Conservation (phyloP, 2,329 filamentous ascomycete genomes). For the Fusarium pseudograminearum region DNA sequence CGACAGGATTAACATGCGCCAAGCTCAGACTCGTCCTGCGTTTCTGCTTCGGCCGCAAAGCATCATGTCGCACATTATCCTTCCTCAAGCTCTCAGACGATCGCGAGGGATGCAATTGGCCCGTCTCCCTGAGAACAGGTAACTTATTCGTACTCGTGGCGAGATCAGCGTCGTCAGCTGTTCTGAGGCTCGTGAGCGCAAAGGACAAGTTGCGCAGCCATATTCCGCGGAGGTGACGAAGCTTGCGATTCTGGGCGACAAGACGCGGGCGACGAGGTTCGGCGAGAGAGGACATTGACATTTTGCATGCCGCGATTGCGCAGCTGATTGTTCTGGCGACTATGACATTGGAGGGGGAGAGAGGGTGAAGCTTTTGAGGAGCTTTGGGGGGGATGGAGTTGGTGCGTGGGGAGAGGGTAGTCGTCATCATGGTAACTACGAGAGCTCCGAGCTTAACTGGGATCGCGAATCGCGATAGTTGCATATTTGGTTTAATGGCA, state of each 20-base stretch:
- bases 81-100: constrained; percentile 66
- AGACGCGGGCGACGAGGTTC: constrained; percentile 63
- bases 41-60: constrained; percentile 47
- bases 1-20: constrained; percentile 59
- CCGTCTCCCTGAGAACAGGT: constrained; percentile 60
- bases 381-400: not conserved
- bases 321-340: constrained; percentile 22
- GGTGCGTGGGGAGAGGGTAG: constrained; percentile 14
- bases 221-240: constrained; percentile 88
- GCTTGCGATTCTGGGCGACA: constrained; percentile 81
- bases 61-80: constrained; percentile 55
- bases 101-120: constrained; percentile 65
- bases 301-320: constrained; percentile 36
- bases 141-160: constrained; percentile 78
- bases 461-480: constrained; percentile 45
- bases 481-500: constrained; percentile 45
- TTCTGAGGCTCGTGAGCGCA: constrained; percentile 67
- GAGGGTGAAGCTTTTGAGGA: constrained; percentile 4
- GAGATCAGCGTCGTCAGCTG: constrained; percentile 83
- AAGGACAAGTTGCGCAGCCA: constrained; percentile 88
- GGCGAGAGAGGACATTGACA: constrained; percentile 53
- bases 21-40: constrained; percentile 64
- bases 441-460: constrained; percentile 41
- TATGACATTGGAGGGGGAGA: constrained; percentile 39
- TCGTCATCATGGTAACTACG: constrained; percentile 33